Conservation (phyloP, 345 rosid species). For the Gynandropsis gynandra region DNA sequence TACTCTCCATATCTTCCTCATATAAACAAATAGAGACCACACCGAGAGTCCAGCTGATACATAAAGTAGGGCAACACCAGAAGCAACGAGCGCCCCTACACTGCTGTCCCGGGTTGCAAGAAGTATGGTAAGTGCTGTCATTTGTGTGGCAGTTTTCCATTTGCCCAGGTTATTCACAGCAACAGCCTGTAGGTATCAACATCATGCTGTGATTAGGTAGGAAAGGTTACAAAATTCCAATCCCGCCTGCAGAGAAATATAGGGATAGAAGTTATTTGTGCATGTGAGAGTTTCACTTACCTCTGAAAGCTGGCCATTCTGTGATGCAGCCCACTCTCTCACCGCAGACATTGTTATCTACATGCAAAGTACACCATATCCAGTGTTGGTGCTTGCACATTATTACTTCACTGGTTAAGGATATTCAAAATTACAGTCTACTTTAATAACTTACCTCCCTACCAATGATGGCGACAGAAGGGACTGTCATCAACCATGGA, state of each 20-base stretch:
- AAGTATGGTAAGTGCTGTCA: constrained; percentile 84
- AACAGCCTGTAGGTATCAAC: constrained; percentile 59
- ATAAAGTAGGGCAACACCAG: constrained; percentile 78
- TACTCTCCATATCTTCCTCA: constrained; percentile 74
- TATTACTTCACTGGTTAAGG: neutral
- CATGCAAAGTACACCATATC: constrained; percentile 12
- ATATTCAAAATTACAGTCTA: constrained; percentile 4
- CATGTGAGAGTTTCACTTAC: constrained; percentile 29
- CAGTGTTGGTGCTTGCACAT: neutral
- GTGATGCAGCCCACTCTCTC: constrained; percentile 99
- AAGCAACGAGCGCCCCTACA: constrained; percentile 50
- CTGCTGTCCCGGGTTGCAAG: constrained; percentile 82
- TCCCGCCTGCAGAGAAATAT: neutral
- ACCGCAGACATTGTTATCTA: constrained; percentile 99
- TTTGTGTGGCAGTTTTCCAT: constrained; percentile 99
- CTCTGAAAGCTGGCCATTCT: constrained; percentile 70
- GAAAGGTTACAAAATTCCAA: neutral
- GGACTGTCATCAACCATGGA: constrained; percentile 83
- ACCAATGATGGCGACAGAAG: constrained; percentile 84
- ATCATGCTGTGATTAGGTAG: constrained; percentile 1
- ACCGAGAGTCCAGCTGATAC: constrained; percentile 86
- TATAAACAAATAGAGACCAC: constrained; percentile 83
- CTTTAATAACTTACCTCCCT: constrained; percentile 65
- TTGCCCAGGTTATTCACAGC: constrained; percentile 96
- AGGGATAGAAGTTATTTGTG: neutral